Conservation (phyloP, 495 filamentous ascomycete species). For the Aspergillus panamensis region DNA sequence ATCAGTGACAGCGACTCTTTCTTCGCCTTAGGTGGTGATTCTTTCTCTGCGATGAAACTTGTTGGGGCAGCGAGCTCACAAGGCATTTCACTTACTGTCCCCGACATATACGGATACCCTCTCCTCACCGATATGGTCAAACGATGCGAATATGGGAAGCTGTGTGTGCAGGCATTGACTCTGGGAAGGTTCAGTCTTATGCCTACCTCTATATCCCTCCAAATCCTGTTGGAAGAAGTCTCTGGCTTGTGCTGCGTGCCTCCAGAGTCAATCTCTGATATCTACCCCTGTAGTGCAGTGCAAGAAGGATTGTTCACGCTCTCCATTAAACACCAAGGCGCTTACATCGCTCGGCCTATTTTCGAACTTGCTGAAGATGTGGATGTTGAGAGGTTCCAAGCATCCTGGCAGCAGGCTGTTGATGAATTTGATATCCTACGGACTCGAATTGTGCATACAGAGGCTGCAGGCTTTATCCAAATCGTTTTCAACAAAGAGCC, state of each 20-base stretch:
- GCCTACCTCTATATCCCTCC: constrained; percentile 20
- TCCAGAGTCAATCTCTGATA: constrained; percentile 44
- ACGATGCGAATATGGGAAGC: constrained; percentile 20
- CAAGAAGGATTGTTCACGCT: constrained; percentile 68
- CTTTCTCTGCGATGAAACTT: constrained; percentile 54
- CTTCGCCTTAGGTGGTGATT: constrained; percentile 54
- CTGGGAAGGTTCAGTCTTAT: constrained; percentile 49
- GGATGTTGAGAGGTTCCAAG: constrained; percentile 47
- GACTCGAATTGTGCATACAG: constrained; percentile 53
- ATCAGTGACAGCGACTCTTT: constrained; percentile 48
- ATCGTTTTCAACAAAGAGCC: constrained; percentile 49
- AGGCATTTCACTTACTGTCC: constrained; percentile 46
- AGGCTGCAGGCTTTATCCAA: constrained; percentile 47
- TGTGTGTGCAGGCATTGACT: constrained; percentile 7
- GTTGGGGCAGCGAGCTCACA: constrained; percentile 45
- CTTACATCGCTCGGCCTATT: constrained; percentile 51
- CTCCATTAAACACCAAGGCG: constrained; percentile 50
- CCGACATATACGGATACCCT: constrained; percentile 48
- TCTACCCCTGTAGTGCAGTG: constrained; percentile 67
- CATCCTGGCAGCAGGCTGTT: constrained; percentile 52
- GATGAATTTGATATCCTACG: constrained; percentile 50
- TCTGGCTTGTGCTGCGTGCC: constrained; percentile 41
- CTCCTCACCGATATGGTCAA: constrained; percentile 47
- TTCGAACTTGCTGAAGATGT: constrained; percentile 43
- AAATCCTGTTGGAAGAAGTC: constrained; percentile 44